Base-by-base conservation (phyloP, 2,329 filamentous ascomycete genomes). In the Davidsoniella virescens region DNA sequence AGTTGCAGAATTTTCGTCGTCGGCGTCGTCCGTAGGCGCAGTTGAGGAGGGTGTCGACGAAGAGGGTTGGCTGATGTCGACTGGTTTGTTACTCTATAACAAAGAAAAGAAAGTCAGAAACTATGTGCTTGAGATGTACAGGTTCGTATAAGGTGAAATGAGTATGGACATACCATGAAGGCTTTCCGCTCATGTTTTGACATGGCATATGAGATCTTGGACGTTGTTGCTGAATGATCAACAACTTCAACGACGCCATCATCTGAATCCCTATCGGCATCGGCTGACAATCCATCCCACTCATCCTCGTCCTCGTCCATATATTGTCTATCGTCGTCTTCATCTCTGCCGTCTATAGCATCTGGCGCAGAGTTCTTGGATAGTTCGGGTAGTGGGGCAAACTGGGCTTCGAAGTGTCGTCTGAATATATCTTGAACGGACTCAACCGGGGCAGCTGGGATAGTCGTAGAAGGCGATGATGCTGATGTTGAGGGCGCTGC, bases 371-470 rank as follows among this genome's bases (percentile, higher is more conserved):
- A 40, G 55, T 55, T 55, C 41, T 56, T 41, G 44, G 54, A 53
- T 39, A 50, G 59, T 2, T 64, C 62, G 39, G 70, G 70, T 38
- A 94, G 64, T 7, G 90, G 87, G 61, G 79, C 76, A 67, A 95
- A 96, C 61, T 84, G 80, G 25, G 85, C 77, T 65, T 95, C 92
- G 61, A 96, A 96, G 61, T 90, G 83, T 57, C 77, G 78, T 52
- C 80, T 79, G 59, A 98, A 85, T 52, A 88, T 74, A 51, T 82
- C 85, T 57, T 85, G 78, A 10, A 83, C 72, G 52, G 80, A 73
- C 55, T 75, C 68, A 39, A 67, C 62, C 1, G 47, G 16, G 20
- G 40, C 40, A 17, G 45, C n/a, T 29, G 26, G 26, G 10, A 7
- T 29, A 29, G 5, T 9, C 3, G 26, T 9, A 29, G 26, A 29